phyloP scores from a whole-genome alignment of 2,329 filamentous ascomycete genomes.

The Trichoderma atrobrunneum region DNA sequence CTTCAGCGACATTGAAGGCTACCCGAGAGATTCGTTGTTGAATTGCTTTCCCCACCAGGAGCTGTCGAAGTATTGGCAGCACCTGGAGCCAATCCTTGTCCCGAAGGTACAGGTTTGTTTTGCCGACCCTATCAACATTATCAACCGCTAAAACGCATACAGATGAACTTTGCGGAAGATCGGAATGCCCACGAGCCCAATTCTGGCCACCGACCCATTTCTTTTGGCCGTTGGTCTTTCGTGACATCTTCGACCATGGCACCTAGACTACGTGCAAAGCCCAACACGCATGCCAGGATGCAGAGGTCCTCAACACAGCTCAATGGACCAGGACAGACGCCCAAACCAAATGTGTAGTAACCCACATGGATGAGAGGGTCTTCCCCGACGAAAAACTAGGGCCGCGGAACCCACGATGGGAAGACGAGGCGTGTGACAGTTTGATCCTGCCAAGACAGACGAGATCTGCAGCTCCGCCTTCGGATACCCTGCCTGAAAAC shows the following conservation, averaged over 20 bases:
- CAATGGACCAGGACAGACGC: conserved; percentile 30
- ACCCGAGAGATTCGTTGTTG: not conserved
- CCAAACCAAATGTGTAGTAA: too few relatives aligned
- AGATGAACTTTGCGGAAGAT: too few relatives aligned
- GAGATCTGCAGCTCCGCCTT: too few relatives aligned
- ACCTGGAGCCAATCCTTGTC: not conserved
- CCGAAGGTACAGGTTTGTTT: not conserved
- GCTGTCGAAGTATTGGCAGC: not conserved
- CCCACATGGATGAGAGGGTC: too few relatives aligned
- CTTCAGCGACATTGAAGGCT: not conserved
- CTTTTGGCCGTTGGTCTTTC: not conserved
- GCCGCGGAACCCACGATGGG: too few relatives aligned
- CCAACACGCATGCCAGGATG: not conserved
- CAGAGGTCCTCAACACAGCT: conserved; percentile 26
- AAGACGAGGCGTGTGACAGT: too few relatives aligned
- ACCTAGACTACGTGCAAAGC: not conserved
- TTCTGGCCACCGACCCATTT: too few relatives aligned
- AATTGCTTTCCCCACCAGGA: not conserved
- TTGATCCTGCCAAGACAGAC: too few relatives aligned
- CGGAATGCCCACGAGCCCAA: too few relatives aligned
- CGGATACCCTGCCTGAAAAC: too few relatives aligned
- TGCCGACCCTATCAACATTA: not conserved
- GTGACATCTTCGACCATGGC: not conserved
- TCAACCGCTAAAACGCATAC: not conserved
- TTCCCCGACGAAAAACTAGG: too few relatives aligned